Evolutionary conservation across 371 early-diverging fungal species (phyloP).

Genomic region (Mycotypha africana): DNA sequence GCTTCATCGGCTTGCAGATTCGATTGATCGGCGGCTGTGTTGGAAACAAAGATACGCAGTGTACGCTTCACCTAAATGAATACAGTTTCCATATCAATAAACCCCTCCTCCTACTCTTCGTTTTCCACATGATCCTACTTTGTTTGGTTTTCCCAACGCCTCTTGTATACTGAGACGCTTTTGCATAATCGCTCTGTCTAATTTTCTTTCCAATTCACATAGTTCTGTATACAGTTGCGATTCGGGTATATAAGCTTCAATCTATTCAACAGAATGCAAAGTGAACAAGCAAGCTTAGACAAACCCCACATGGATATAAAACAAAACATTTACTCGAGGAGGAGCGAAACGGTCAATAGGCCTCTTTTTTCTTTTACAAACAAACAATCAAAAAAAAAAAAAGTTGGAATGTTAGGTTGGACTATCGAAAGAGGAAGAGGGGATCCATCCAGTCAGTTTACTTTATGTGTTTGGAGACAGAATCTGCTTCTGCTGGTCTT

Average conservation of each 20-base stretch:
- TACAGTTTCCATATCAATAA: too few species aligned
- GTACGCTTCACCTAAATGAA: conserved; percentile 62
- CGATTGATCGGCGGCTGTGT: conserved; percentile 77
- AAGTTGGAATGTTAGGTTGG: not conserved
- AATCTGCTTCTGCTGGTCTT: conserved; percentile 26
- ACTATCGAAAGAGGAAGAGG: not conserved
- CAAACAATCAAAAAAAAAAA: too few species aligned
- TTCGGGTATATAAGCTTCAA: conserved; percentile 89
- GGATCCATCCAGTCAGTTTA: conserved; percentile 1
- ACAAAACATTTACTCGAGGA: conserved; percentile 31
- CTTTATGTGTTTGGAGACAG: conserved; percentile 37
- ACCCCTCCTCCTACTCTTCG: too few species aligned
- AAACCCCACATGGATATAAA: too few species aligned
- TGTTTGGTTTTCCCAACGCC: conserved; percentile 65
- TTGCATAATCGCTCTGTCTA: conserved; percentile 84
- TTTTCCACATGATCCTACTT: conserved; percentile 30
- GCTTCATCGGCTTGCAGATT: conserved; percentile 37
- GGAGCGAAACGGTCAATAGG: conserved; percentile 58
- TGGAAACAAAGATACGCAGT: conserved; percentile 88
- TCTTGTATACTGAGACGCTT: conserved; percentile 89
- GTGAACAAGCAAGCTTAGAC: not conserved
- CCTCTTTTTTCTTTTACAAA: conserved; percentile 42
- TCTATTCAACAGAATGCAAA: conserved; percentile 35
- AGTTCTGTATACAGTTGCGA: conserved; percentile 83
- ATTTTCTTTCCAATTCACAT: conserved; percentile 76